These are phyloP conservation scores for Phytopythium oedochilum DNA, from an alignment of 352 stramenopile species.

Conservation along the genomic window DNA sequence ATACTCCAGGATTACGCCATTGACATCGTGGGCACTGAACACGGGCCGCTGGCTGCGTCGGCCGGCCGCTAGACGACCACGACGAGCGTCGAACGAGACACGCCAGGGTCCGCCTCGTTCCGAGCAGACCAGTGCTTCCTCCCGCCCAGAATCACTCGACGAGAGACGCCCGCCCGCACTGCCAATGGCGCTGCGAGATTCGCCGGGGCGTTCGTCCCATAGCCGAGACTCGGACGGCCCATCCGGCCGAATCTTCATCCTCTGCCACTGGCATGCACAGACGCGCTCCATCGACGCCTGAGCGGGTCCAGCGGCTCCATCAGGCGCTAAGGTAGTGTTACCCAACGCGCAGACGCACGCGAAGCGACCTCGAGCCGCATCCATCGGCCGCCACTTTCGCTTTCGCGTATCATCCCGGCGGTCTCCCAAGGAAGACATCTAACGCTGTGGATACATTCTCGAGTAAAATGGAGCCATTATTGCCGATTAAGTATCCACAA, in stretches of 20 bases:
- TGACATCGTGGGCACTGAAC: too few species aligned
- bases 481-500: not conserved
- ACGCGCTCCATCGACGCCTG: too few species aligned
- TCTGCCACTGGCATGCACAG: not conserved
- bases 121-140: not conserved
- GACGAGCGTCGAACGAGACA: constrained; percentile 1
- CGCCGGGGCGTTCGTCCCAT: not conserved
- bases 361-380: too few species aligned
- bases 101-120: too few species aligned
- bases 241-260: constrained; percentile 1
- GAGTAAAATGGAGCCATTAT: constrained; percentile 3
- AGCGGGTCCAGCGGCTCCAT: too few species aligned
- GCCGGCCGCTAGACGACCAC: not conserved
- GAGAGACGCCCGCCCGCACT: too few species aligned
- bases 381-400: not conserved
- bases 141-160: constrained; percentile 1
- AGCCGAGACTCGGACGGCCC: not conserved
- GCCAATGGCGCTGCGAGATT: constrained; percentile 5
- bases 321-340: too few species aligned
- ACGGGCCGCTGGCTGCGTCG: not conserved
- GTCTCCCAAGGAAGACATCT: too few species aligned
- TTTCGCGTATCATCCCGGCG: too few species aligned
- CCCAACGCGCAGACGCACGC: too few species aligned
- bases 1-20: not conserved
- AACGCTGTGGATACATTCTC: not conserved